Base-by-base conservation (phyloP, 257 asterid species). In the Solanum pennellii region DNA sequence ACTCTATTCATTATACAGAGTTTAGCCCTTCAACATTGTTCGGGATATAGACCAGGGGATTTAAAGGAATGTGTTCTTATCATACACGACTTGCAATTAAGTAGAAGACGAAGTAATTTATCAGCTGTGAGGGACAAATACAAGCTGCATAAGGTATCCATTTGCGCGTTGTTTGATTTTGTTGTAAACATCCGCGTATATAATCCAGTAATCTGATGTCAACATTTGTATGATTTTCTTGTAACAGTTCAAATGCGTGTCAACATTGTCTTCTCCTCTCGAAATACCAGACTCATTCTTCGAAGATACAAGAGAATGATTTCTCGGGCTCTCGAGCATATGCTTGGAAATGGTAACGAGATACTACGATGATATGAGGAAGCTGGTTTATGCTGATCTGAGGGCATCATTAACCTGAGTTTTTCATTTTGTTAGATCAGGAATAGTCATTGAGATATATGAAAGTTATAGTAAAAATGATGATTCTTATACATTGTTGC, bases 191-290 rank as follows among this genome's bases (percentile, higher is more conserved):
- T 23, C 15, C 62, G 9, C 8, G 23, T 69, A 9, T 2, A 41
- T 82, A n/a, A 2, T 7, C 18, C 23, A n/a, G 25, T 27, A 49
- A 37, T 23, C 86, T 87, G 9, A 68, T 65, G 35, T 14, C 23
- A 87, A 76, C 44, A 87, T 18, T 65, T 65, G 21, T 68, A 47
- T 66, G 35, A 52, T 86, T 47, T 88, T 47, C 39, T 25, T 86
- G 87, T 49, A 68, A 89, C 97, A 96, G 99, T 96, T 94, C 95
- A 95, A 95, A 82, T 91, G 94, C 8, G 98, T 95, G 23, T 91
- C 98, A 2, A 62, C 87, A 12, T 77, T 94, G 88, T 88, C 89
- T 9, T 66, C 94, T 10, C 96, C 95, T 69, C 84, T 88, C 14
- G 91, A 90, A 35, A 90, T 96, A 90, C 96, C 98, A 0, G 89